Evolutionary conservation across 192 early-diverging fungal species (phyloP).

Genomic region (Diversispora eburnea): DNA sequence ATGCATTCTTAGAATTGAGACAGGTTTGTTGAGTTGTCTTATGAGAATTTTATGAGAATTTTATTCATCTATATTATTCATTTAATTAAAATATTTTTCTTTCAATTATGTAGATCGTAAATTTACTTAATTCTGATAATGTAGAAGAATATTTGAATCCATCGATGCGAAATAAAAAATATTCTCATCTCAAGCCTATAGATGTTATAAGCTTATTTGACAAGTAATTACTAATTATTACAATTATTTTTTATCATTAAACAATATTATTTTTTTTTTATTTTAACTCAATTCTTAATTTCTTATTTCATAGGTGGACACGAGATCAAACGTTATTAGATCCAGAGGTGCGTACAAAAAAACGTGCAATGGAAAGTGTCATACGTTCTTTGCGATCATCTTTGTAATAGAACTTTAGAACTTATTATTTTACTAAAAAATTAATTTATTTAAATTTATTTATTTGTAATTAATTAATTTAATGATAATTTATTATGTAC

Average conservation of each 20-base stretch:
- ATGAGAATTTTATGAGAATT: not conserved
- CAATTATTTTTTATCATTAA: not conserved
- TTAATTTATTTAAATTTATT: no score
- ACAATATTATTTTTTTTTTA: not conserved
- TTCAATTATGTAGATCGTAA: slow-evolving; percentile 52
- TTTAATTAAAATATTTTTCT: not conserved
- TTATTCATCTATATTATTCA: not conserved
- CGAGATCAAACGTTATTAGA: slow-evolving; percentile 1
- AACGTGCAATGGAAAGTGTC: slow-evolving; percentile 23
- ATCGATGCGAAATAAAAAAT: slow-evolving; percentile 58
- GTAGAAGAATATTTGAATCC: slow-evolving; percentile 74
- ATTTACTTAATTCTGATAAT: slow-evolving; percentile 63
- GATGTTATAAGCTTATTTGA: slow-evolving; percentile 70
- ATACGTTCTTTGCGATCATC: slow-evolving; percentile 6
- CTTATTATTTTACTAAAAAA: not conserved
- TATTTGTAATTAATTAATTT: no score
- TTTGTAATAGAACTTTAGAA: slow-evolving; percentile 25
- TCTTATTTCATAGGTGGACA: not conserved
- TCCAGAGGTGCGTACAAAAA: slow-evolving; percentile 1
- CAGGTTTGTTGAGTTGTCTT: slow-evolving; percentile 51
- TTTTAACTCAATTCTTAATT: not conserved
- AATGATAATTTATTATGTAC: no score
- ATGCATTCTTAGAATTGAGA: slow-evolving; percentile 66
- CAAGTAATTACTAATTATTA: slow-evolving; percentile 57
- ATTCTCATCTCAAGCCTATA: slow-evolving; percentile 56